Conservation (phyloP, 1,284 basidiomycete species). For the Heterobasidion occidentale region DNA sequence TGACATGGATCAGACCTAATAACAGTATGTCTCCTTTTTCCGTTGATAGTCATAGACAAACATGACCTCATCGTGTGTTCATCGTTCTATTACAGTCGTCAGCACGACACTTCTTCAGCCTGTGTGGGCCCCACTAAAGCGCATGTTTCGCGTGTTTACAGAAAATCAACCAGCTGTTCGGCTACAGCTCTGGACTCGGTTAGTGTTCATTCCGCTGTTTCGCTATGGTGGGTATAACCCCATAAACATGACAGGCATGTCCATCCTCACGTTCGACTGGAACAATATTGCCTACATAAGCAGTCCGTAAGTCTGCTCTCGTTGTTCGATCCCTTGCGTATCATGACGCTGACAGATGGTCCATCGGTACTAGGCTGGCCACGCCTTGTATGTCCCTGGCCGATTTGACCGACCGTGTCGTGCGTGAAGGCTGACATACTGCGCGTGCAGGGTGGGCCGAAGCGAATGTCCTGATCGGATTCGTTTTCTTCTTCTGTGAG, state of each 20-base stretch:
- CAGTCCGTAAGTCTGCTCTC: conserved; percentile 31
- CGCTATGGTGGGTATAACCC: neutral
- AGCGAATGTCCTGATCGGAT: conserved; percentile 77
- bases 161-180: conserved; percentile 72
- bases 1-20: conserved; percentile 74
- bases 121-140: neutral
- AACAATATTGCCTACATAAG: conserved; percentile 58
- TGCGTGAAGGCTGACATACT: conserved; percentile 1
- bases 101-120: neutral
- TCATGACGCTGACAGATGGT: neutral
- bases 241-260: conserved; percentile 51
- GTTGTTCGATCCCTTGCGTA: neutral
- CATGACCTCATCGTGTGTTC: neutral
- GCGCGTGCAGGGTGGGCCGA: conserved; percentile 50
- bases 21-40: conserved; percentile 24
- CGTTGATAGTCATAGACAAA: neutral
- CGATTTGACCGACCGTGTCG: neutral
- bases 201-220: neutral
- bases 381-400: conserved; percentile 21
- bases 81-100: neutral
- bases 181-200: conserved; percentile 58
- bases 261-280: conserved; percentile 67
- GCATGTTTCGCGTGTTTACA: conserved; percentile 3
- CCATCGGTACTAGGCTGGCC: conserved; percentile 13
- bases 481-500: conserved; percentile 65